phyloP scores from a whole-genome alignment of 768 basidiomycete species.

The Glaciozyma martinii region DNA sequence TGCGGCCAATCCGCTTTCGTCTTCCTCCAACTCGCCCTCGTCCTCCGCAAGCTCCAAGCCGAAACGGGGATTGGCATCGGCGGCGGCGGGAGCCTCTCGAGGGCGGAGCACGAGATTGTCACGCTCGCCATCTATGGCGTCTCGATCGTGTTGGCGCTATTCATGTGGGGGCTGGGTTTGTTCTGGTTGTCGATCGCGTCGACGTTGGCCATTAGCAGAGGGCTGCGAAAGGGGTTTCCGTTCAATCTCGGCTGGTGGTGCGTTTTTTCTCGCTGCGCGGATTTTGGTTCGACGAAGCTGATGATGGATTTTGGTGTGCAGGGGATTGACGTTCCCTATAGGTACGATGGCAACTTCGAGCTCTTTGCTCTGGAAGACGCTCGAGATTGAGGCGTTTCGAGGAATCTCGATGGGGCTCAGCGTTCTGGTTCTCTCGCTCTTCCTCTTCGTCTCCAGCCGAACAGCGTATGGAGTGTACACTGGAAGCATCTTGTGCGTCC shows the following conservation, averaged over 20 bases:
- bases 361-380: background rate
- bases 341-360: background rate
- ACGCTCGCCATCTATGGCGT: background rate
- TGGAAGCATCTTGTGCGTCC: background rate
- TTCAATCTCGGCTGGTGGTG: background rate
- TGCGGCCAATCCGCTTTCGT: conserved; percentile 39
- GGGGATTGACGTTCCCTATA: background rate
- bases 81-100: background rate
- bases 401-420: background rate
- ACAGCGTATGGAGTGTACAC: background rate
- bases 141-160: background rate
- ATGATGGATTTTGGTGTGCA: background rate
- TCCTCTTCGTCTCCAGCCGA: background rate
- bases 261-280: background rate
- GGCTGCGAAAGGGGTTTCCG: background rate
- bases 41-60: background rate
- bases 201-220: background rate
- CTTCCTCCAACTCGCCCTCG: conserved; percentile 31
- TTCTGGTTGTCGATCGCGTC: background rate
- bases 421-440: background rate
- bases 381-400: background rate
- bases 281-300: background rate
- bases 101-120: background rate
- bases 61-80: background rate
- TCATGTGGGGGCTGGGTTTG: background rate